Conservation (phyloP, 257 asterid genomes). For the Echium plantagineum region DNA sequence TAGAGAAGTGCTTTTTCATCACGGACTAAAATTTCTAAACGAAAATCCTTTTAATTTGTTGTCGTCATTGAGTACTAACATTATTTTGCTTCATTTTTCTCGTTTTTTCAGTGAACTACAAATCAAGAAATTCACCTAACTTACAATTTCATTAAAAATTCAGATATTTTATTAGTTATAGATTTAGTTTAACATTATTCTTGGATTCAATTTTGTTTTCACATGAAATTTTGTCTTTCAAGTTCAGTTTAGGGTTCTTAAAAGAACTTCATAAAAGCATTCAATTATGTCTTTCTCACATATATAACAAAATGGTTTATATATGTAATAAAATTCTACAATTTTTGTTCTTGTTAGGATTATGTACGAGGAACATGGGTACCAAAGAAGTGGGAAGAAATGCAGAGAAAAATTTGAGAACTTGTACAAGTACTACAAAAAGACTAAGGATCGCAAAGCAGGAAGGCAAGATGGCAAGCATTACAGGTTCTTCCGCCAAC, state of each 20-base stretch:
- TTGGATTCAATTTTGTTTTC: not conserved
- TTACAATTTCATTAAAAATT: not conserved
- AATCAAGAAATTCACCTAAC: not conserved
- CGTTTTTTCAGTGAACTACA: not conserved
- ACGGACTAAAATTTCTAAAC: not conserved
- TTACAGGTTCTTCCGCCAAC: conserved; percentile 85
- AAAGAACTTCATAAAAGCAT: not conserved
- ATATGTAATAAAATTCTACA: no score
- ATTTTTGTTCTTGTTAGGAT: conserved; percentile 41
- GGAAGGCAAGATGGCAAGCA: conserved; percentile 96
- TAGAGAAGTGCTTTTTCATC: not conserved
- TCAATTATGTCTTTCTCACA: not conserved
- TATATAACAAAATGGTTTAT: no score
- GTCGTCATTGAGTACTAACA: not conserved
- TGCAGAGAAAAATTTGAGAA: conserved; percentile 97
- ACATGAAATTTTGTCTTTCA: not conserved
- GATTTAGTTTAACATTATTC: not conserved
- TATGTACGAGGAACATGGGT: conserved; percentile 84
- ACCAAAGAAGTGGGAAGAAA: conserved; percentile 88
- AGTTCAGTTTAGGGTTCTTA: not conserved
- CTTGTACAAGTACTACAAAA: conserved; percentile 89
- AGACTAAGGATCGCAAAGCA: conserved; percentile 93
- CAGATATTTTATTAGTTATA: no score
- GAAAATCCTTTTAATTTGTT: not conserved
- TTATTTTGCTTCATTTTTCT: not conserved